Evolutionary conservation across 2,329 filamentous ascomycete genomes (phyloP).

Genomic region (Amauroascus niger): DNA sequence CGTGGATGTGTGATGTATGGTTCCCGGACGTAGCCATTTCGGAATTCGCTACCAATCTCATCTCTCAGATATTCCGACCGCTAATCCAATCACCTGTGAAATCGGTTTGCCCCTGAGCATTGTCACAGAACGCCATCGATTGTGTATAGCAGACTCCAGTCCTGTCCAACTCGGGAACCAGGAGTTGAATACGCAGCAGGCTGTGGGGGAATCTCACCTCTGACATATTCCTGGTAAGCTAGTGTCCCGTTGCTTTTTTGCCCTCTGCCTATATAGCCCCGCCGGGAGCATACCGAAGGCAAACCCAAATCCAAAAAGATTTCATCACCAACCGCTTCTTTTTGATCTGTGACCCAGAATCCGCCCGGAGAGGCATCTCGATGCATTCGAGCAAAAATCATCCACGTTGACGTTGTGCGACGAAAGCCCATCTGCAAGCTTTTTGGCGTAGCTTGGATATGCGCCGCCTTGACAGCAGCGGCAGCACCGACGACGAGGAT

Average conservation of each 20-base stretch:
- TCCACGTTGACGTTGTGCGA: neutral
- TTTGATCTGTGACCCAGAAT: neutral
- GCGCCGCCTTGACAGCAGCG: conserved; percentile 13
- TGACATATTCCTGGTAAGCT: conserved; percentile 7
- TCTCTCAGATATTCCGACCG: conserved; percentile 3
- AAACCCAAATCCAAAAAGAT: conserved; percentile 6
- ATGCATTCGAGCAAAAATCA: neutral
- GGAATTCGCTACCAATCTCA: conserved; percentile 10
- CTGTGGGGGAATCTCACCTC: neutral
- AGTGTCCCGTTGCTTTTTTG: conserved; percentile 5
- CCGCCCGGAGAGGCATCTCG: neutral
- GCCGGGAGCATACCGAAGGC: conserved; percentile 1
- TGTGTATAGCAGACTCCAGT: neutral
- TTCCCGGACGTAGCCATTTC: conserved; percentile 3
- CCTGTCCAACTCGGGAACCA: neutral
- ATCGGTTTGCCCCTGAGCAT: neutral
- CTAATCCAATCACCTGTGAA: neutral
- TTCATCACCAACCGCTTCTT: conserved; percentile 2
- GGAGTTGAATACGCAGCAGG: neutral
- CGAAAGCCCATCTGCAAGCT: neutral
- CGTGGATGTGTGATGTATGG: neutral
- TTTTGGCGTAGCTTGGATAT: conserved; percentile 14
- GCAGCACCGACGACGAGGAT: conserved; percentile 17
- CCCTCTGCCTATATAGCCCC: conserved; percentile 5
- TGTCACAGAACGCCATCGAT: neutral